Base-by-base conservation (phyloP, 2,329 filamentous ascomycete genomes). In the Lachnellula occidentalis region DNA sequence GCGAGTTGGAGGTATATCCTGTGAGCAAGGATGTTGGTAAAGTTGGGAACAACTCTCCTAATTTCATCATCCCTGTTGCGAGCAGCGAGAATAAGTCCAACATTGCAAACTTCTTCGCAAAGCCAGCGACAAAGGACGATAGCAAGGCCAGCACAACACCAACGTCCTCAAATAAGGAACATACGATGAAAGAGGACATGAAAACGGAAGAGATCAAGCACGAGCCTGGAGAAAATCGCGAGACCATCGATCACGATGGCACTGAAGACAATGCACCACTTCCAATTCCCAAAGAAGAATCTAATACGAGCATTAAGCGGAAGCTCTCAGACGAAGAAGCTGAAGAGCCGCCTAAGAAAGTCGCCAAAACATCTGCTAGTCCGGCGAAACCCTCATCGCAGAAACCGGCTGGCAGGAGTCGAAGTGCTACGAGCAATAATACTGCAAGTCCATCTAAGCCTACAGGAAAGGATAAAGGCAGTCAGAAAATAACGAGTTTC, bases 11-110 rank as follows among this genome's bases (percentile, higher is more conserved):
- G 52, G 85, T 88, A 51, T 96, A 96, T 67, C 85, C 87, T 0
- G 94, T 99, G 2, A 84, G 79, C 64, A 88, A 90, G 68, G 92
- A 94, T 4, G 92, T 97, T 0, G 92, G 92, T 0, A 97, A 96
- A 72, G 92, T 96, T 0, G 92, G 92, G 5, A 96, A 95, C 63
- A 88, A 95, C 69, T 95, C 88, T 19, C 84, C 90, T 0, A 80
- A 79, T 0, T 96, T 96, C 66, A 79, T 96, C 45, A 76, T 96
- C 1, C 92, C 92, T 0, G 73, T 96, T 34, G 80, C 88, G 64
- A 95, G 88, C 71, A 85, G 83, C 60, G 88, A 92, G 65, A 96
- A 96, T 70, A 96, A 95, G 74, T 84, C 80, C 48, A 96, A 94
- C 61, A 97, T 97, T 70, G 88, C 88, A 45, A 96, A 96, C 65